Conservation (phyloP, 2,329 filamentous ascomycete species). For the Tolypocladium ovalisporum region DNA sequence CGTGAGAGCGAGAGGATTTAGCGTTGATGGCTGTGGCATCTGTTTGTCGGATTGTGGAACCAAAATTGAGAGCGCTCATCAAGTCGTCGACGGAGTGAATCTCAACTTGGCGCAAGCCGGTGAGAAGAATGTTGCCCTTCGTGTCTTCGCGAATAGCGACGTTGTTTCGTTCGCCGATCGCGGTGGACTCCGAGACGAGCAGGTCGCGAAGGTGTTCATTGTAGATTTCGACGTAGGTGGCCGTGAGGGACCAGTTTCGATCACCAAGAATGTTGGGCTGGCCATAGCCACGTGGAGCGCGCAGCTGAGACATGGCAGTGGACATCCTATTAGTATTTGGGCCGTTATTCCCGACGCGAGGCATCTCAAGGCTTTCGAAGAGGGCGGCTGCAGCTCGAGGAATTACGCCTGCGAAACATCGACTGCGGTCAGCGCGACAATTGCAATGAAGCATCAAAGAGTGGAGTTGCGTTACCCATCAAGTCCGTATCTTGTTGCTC, state of each 20-base stretch:
- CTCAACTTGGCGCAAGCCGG: constrained; percentile 75
- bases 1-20: constrained; percentile 93
- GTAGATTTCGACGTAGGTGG: constrained; percentile 95
- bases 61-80: constrained; percentile 79
- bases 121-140: constrained; percentile 89
- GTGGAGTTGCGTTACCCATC: constrained; percentile 54
- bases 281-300: constrained; percentile 63
- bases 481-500: constrained; percentile 61
- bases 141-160: constrained; percentile 93
- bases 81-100: constrained; percentile 90
- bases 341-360: constrained; percentile 34
- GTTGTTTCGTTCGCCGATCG: constrained; percentile 56
- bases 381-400: constrained; percentile 77
- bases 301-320: constrained; percentile 61
- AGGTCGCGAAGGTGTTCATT: constrained; percentile 93
- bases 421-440: not conserved
- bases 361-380: constrained; percentile 73
- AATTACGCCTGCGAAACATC: constrained; percentile 61
- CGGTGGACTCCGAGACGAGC: constrained; percentile 64
- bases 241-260: constrained; percentile 82
- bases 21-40: constrained; percentile 96
- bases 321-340: constrained; percentile 38
- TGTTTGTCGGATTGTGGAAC: constrained; percentile 88
- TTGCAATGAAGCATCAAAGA: not conserved
- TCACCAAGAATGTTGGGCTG: constrained; percentile 42